Evolutionary conservation across 1,284 basidiomycete genomes (phyloP), one percentile per base, ranked within the genome.

Genomic region (Phenoliferia sp.): DNA sequence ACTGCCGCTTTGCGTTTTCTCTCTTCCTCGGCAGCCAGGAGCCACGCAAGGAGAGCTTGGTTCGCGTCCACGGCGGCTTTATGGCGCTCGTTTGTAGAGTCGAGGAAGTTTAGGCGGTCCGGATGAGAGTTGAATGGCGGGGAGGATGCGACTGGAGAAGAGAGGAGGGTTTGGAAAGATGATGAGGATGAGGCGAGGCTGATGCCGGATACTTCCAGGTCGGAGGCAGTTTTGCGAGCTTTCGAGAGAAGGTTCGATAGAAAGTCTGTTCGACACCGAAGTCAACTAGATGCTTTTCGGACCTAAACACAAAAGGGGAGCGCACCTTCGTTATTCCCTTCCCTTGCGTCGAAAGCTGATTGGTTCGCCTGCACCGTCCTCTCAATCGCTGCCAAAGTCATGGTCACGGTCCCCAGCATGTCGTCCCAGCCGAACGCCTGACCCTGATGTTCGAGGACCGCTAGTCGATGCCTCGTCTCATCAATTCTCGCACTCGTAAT

Each of bases 361-460:
- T 63, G 56, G 2, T 52, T 7, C 7, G 12, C 29, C 9, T 26
- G 5, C 22, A 64, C n/a, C 39, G 4, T 3, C 26, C 35, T n/a
- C 54, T 67, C 66, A 9, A 52, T 12, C 29, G 17, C 31, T 15
- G 32, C 33, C 28, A 63, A 22, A 28, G 31, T 36, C 3, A 6
- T n/a, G 29, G 5, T 36, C 9, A 10, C 34, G 6, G n/a, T 12
- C 16, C 22, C 54, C 15, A 12, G n/a, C 62, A 12, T 7, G 15
- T 15, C 36, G 22, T 68, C 67, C 67, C 63, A 65, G 29, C 1
- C 31, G 0, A 36, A 16, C 22, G 57, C 61, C 29, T 60, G 22
- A 22, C 19, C 15, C 9, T n/a, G 33, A 12, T 65, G 50, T 39
- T 29, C 57, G 2, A 65, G 19, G 22, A 36, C 6, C 29, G 16